Conservation (phyloP, 2,329 filamentous ascomycete genomes). For the Paecilomyces formosus region DNA sequence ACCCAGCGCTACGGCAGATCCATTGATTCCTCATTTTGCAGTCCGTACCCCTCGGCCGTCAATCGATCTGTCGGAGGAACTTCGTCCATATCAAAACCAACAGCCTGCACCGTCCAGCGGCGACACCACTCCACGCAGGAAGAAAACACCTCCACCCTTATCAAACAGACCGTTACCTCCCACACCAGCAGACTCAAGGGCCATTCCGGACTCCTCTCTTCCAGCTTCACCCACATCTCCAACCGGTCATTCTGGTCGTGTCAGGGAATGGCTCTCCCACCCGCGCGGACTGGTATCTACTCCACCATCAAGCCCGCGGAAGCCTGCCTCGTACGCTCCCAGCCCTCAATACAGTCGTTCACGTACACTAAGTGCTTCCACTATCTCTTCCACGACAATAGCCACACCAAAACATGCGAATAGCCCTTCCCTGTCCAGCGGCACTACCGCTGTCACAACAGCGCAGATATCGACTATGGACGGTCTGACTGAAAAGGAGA, state of each 20-base stretch:
- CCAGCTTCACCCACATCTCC: background rate
- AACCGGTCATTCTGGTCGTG: background rate
- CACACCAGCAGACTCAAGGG: background rate
- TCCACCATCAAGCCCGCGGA: constrained; percentile 3
- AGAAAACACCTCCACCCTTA: background rate
- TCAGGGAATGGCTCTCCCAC: background rate
- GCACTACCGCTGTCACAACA: constrained; percentile 12
- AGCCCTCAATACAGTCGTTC: constrained; percentile 8
- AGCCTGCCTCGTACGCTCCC: background rate
- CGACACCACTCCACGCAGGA: background rate
- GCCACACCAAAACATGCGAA: constrained; percentile 12
- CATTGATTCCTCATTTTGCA: constrained; percentile 26
- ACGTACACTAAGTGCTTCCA: constrained; percentile 30
- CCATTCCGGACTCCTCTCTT: background rate
- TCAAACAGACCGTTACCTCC: background rate
- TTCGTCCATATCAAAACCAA: background rate
- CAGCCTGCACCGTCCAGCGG: background rate
- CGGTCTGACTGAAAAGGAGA: constrained; percentile 12
- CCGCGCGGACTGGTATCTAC: background rate
- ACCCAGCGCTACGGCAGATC: constrained; percentile 8
- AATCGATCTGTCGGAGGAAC: background rate
- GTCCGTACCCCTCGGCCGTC: constrained; percentile 6
- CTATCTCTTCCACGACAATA: constrained; percentile 20
- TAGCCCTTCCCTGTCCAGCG: constrained; percentile 24
- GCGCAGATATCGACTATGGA: constrained; percentile 7